Base-by-base conservation (phyloP, 345 rosid genomes). In the Ceriops tagal region DNA sequence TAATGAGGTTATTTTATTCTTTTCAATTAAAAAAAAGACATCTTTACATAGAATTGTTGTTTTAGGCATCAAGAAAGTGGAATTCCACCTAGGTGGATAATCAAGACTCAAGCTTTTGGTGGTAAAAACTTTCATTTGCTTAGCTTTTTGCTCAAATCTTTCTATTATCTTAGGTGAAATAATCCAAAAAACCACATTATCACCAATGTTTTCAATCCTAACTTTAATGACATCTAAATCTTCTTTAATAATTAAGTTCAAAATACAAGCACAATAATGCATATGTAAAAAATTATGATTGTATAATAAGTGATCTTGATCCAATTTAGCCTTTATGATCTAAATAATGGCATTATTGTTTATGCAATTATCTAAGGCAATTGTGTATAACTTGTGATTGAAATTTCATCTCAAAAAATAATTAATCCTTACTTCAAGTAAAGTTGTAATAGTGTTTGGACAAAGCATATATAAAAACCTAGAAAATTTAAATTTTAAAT, bases 1-100 rank as follows among this genome's bases (percentile, higher is more conserved):
- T 24, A 24, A 24, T 24, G 24, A 24, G 24, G 24, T 24, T 24
- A 24, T 24, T 24, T 24, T 24, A 24, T 30, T 0, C 0, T 39
- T 20, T 58, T 43, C 21, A 66, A 53, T 13, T 6, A 1, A 3
- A 19, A 56, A 76, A 76, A 5, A 58, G 71, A 27, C 28, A 21
- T 67, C 37, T 13, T 46, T 69, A 15, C 58, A 70, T 0, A 6
- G 0, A 3, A 77, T 9, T 18, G 62, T 63, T 27, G 53, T 34
- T 3, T 34, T 16, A 61, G 72, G 62, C 75, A 79, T 79, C 0
- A 43, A 32, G 27, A 46, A 80, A 1, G 72, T 78, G n/a, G 75
- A 70, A 63, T 70, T 57, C 75, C 73, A 79, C 22, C 37, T 18
- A 11, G 67, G 71, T 53, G 37, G 10, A 58, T 47, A 67, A 62